Evolutionary conservation across 805 yeast genomes (phyloP), one percentile per base, ranked within the genome.

Genomic region (Myxozyma vanderwaltii): DNA sequence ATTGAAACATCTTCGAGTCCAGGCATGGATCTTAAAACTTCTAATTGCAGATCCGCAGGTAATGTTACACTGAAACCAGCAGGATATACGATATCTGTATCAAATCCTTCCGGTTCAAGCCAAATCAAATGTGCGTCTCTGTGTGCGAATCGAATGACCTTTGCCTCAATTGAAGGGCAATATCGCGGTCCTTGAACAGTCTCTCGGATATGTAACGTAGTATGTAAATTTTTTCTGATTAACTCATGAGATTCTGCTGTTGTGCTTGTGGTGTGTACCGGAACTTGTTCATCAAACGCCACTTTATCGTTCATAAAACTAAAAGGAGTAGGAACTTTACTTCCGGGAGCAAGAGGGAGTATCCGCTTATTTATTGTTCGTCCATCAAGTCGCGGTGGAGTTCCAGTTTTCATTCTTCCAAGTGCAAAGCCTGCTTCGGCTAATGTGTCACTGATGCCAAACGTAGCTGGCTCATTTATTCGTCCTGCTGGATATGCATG

Each of bases 21-120:
- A 3, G 90, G 88, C 61, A 94, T 88, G 76, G 89, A 76, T 59
- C 79, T 77, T 55, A 94, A 81, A 79, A 91, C 81, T 63, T 82
- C 77, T 23, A 79, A 80, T 73, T 94, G 99, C 31, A 91, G 86
- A 24, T 92, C 97, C 38, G 84, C 94, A 0, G 99, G 99, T 96
- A 94, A 88, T 0, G 99, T 91, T 68, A 91, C 87, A 1, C 96
- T 89, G 17, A 94, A 89, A 15, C 99, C 99, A 69, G 92, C 94
- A 0, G 99, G 99, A 70, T 94, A 94, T 12, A 94, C 86, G n/a
- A 89, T 76, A 69, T 89, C 86, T 0, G 92, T 82, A 67, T 89
- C 86, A 17, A 91, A 75, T 0, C 99, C 99, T 72, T 94, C 99
- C 0, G 97, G 98, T 73, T 94, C 99, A 6, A 94, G 76, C 99